Percentiles rank a stretch among this genome's conserved stretches.
Evolutionary conservation across 2,329 filamentous ascomycete genomes (phyloP).

Genomic region (Plectosphaerella cucumerina): DNA sequence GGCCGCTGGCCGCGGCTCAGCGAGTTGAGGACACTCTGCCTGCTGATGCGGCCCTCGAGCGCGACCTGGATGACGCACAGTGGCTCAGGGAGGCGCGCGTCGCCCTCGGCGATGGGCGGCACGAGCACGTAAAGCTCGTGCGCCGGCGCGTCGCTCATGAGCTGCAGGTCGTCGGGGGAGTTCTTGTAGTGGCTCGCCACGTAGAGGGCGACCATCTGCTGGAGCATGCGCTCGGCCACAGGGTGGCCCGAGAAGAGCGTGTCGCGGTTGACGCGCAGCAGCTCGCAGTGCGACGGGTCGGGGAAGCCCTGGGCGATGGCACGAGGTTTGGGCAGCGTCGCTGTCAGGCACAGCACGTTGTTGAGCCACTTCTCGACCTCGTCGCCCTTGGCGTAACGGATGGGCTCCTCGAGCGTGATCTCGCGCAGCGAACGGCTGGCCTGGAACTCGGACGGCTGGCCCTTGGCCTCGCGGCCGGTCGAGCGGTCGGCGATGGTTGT

Average conservation of each 20-base stretch:
- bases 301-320: conserved; percentile 74
- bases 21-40: conserved; percentile 85
- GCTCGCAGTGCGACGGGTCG: conserved; percentile 85
- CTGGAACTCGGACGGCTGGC: conserved; percentile 50
- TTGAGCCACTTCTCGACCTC: conserved; percentile 96
- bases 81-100: conserved; percentile 80
- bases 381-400: conserved; percentile 89
- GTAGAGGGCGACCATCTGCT: conserved; percentile 97
- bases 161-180: conserved; percentile 93
- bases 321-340: conserved; percentile 77
- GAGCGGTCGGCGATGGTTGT: conserved; percentile 71
- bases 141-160: conserved; percentile 92
- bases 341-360: conserved; percentile 86
- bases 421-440: conserved; percentile 81
- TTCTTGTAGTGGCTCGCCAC: conserved; percentile 99
- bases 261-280: conserved; percentile 92
- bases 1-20: conserved; percentile 85
- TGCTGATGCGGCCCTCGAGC: conserved; percentile 91
- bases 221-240: conserved; percentile 92
- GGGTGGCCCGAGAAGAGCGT: conserved; percentile 91
- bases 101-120: conserved; percentile 74
- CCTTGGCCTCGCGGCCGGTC: conserved; percentile 69
- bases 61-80: conserved; percentile 93
- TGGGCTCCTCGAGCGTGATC: conserved; percentile 89
- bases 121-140: conserved; percentile 95